phyloP scores from a whole-genome alignment of 2,329 filamentous ascomycete species.

The Atkinsonella texensis region DNA sequence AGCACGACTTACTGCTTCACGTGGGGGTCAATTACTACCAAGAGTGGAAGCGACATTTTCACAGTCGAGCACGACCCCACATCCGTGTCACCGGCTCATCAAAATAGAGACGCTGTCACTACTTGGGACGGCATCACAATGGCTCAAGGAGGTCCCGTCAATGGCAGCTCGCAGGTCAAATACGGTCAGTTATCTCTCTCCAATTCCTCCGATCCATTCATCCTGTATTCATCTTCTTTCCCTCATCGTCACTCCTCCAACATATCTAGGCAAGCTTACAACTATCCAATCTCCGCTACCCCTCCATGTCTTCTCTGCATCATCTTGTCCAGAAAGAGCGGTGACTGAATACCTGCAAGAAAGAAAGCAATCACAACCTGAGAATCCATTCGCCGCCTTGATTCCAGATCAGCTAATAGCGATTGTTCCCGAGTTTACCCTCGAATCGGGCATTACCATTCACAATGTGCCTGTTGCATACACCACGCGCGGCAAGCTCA shows the following conservation, averaged over 20 bases:
- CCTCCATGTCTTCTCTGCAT: background rate
- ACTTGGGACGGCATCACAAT: slow-evolving; percentile 7
- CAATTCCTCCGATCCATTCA: background rate
- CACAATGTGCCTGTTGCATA: slow-evolving; percentile 63
- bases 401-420: slow-evolving; percentile 84
- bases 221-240: background rate
- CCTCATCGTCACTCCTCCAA: background rate
- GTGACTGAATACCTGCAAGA: slow-evolving; percentile 55
- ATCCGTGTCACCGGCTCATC: background rate
- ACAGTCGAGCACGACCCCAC: background rate
- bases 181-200: slow-evolving; percentile 18
- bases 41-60: no score
- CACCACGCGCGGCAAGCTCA: slow-evolving; percentile 51
- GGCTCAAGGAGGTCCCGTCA: slow-evolving; percentile 12
- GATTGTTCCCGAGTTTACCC: slow-evolving; percentile 76
- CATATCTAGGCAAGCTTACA: background rate
- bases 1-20: no score
- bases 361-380: slow-evolving; percentile 59
- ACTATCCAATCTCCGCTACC: background rate
- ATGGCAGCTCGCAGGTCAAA: slow-evolving; percentile 11
- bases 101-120: background rate
- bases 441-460: slow-evolving; percentile 82
- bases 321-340: slow-evolving; percentile 20
- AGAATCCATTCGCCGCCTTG: slow-evolving; percentile 80
- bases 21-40: no score